Evolutionary conservation across 1,284 basidiomycete genomes (phyloP), one percentile per base, ranked within the genome.

Genomic region (Ustilago lituana): DNA sequence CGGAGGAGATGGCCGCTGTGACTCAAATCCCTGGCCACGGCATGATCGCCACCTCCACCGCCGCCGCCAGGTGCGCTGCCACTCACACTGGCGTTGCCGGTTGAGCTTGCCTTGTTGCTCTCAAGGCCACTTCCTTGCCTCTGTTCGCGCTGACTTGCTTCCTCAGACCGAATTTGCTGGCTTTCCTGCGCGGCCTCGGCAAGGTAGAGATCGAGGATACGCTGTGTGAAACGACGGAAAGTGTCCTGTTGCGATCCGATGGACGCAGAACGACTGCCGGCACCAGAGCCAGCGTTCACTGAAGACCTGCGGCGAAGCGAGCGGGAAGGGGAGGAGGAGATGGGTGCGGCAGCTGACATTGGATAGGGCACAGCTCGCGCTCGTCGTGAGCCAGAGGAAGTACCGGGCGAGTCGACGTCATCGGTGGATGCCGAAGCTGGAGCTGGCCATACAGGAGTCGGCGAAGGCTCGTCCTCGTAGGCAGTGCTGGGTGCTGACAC

Each of bases 141-240:
- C 24, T 54, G 45, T 8, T 58, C 55, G 24, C 50, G 43, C 32
- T 59, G 48, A 2, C 22, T n/a, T 11, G 45, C n/a, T 4, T 58
- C 62, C 2, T 65, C 56, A 5, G 47, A 8, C 20, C 48, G 20
- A 41, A 61, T 36, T 38, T 58, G 41, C 31, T 68, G 53, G 7
- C 47, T 62, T 24, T 68, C 58, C 7, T 68, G 65, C 9, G 65
- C 61, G 1, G 70, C 59, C 49, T 77, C 74, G 27, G 74, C 57
- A n/a, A 76, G 61, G 63, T 80, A 80, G 35, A 77, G 71, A 36
- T 77, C 74, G 41, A 78, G 62, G 31, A 80, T 66, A 26, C 73
- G 59, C 43, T 76, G 69, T 0, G 74, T 70, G 51, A 79, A 79
- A 17, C 75, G 67, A 22, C 58, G 52, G 35, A 58, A 69, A 19